A percentile compares a stretch with the other conserved stretches of the same genome.
Conservation (phyloP, 768 basidiomycete species). For the Porphyrellus cyaneotinctus region DNA sequence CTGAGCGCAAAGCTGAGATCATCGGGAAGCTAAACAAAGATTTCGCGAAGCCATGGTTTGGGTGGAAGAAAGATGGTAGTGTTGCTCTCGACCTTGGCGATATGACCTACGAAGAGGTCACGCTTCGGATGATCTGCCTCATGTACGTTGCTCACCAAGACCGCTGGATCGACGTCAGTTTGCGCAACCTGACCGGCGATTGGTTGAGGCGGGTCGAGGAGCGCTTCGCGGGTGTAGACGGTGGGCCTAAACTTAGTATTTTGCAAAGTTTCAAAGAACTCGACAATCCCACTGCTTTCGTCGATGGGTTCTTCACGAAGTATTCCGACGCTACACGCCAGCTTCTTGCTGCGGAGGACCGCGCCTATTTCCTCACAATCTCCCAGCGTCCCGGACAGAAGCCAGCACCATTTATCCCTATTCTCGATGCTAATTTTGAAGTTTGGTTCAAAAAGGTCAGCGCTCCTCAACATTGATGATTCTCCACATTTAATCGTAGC, state of each 20-base stretch:
- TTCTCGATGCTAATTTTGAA: conserved; percentile 88
- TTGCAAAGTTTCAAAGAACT: conserved; percentile 80
- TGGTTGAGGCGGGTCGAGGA: conserved; percentile 96
- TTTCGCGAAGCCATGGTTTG: conserved; percentile 97
- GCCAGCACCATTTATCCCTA: conserved; percentile 96
- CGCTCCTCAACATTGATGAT: background rate
- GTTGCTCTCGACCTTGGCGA: conserved; percentile 85
- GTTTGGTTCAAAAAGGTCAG: conserved; percentile 99
- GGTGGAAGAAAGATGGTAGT: conserved; percentile 87
- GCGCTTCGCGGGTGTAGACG: conserved; percentile 88
- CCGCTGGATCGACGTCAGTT: conserved; percentile 89
- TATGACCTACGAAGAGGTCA: conserved; percentile 98
- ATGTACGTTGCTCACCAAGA: conserved; percentile 92
- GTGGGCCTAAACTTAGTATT: conserved; percentile 75
- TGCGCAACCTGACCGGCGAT: conserved; percentile 93
- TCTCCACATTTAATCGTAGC: conserved; percentile 7
- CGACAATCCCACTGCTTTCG: conserved; percentile 74
- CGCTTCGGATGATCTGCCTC: conserved; percentile 83
- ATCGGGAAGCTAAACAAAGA: conserved; percentile 91
- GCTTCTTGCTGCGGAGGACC: conserved; percentile 88
- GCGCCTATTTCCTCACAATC: conserved; percentile 94
- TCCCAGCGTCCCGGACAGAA: conserved; percentile 96
- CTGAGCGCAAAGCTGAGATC: conserved; percentile 81
- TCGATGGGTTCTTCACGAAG: conserved; percentile 77
- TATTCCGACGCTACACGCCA: conserved; percentile 83